Base-by-base conservation (phyloP, 306 rosid genomes). In the Cicer cuneatum region DNA sequence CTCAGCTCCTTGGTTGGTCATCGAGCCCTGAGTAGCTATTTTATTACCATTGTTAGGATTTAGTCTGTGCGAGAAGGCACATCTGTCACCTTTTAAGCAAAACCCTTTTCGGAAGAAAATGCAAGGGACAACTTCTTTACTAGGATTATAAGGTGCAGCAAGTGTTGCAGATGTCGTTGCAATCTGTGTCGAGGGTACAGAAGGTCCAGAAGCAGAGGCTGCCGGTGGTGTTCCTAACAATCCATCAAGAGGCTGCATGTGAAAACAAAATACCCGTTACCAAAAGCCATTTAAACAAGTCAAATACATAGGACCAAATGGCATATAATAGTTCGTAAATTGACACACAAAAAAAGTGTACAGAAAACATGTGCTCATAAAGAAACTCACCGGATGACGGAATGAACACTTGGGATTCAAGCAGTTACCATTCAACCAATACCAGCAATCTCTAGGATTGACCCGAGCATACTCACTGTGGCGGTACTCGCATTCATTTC, bases 371-470 rank as follows among this genome's bases (percentile, higher is more conserved):
- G 10, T 45, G 61, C 10, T 11, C 56, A 40, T 57, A 66, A 68
- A 59, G 58, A 16, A 62, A 87, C 97, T 86, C 71, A 95, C 99
- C 4, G 99, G 99, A 81, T 95, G 99, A 62, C 99, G 88, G 76
- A 95, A 95, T 6, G 96, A 16, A 73, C 99, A 95, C 82, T 89
- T 95, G 38, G 92, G 87, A 87, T 95, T 95, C 86, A 95, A 78
- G 88, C 99, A 95, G 74, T 85, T 92, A 14, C 99, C 98, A 77
- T 85, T 89, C 88, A 90, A 86, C 99, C 99, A 95, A 76, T 85
- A 95, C 84, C 89, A 89, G 82, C 99, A 95, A 82, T 95, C 99
- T 83, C 99, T 86, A 21, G 99, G 98, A 78, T 95, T 95, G 63
- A 92, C 86, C 45, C 97, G 85, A 10, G 99, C 99, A 72, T 85